Evolutionary conservation across 441 rosid species (phyloP), one percentile per base, ranked within the genome.

Genomic region (Populus hybrid): DNA sequence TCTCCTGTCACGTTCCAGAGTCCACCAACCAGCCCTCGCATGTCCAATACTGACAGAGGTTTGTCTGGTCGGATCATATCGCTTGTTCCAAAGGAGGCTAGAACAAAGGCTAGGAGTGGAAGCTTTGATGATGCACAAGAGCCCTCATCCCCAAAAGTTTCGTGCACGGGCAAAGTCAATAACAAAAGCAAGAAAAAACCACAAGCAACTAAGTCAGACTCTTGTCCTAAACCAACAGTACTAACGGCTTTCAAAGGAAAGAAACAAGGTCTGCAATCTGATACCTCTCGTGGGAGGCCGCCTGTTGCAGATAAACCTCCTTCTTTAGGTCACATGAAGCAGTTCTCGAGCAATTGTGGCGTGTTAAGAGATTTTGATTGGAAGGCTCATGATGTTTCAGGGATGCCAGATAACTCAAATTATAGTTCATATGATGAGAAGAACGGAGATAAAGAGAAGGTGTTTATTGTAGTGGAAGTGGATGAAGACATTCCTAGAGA

Each of bases 81-180:
- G 1, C 75, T 88, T 29, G 71, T 88, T 69, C 89, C 90, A 0
- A 75, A 50, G 68, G 87, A 84, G 61, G 85, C 82, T 40, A 81
- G 79, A 11, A 72, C 82, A 38, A 79, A 72, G 74, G 74, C 79
- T 29, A 79, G 79, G 64, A 81, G 45, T 64, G 82, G 74, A 26
- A 85, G 84, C 77, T 88, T 88, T 20, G 81, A 78, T 10, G 42
- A 80, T 1, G 74, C 77, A 56, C 72, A 79, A 29, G 91, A 87
- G 69, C 93, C 91, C 1, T 29, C 69, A 20, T 87, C 93, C 0
- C 91, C 89, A 6, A 71, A 77, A 50, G 83, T 88, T 50, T 86
- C 89, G 0, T 90, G 93, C 84, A 73, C 78, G 24, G 91, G 91
- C 24, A 76, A 77, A 71, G 82, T 88, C 68, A 79, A 66, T 80